Evolutionary conservation across 345 rosid genomes (phyloP), one percentile per base, ranked within the genome.

Genomic region (Hibiscus mutabilis): DNA sequence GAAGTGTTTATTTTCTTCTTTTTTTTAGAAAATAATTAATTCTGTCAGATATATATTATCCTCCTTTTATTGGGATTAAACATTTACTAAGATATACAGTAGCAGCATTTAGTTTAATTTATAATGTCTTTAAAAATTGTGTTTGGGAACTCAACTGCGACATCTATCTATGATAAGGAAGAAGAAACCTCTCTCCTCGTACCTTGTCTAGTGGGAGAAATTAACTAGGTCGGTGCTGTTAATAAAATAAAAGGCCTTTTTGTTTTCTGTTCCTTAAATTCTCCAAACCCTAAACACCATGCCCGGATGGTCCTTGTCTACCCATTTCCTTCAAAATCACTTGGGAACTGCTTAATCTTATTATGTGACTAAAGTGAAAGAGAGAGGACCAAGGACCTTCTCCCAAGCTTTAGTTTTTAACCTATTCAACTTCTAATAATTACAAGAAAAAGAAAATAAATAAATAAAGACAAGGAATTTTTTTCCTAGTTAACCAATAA

Each of bases 101-200:
- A 13, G 60, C 3, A 22, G 15, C 5, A 25, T 58, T 58, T 12
- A 58, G 51, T 18, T 33, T 49, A 49, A 49, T 7, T 13, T 57
- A 57, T 55, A 9, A 19, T 31, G 18, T 52, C 42, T 53, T 51
- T 51, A 40, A 15, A 64, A 5, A 1, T 15, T 49, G 18, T 16
- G 18, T 49, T 49, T 13, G 18, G 7, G 22, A 27, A 25, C 24
- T 40, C 37, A 27, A 27, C 63, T 62, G 24, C 56, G 27, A 4
- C 58, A 66, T 65, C 13, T 44, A 66, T 63, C 18, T 22, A 24
- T 25, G 57, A 66, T 29, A 42, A 66, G 70, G 8, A 66, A 47
- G 22, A 24, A 46, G 55, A 46, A 66, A 66, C 37, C 13, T 53
- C 52, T 64, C 49, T 78, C 77, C 78, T 81, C 64, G 82, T 79